A percentile compares a stretch with the other conserved stretches of the same genome.
phyloP scores from a whole-genome alignment of 1,139 yeast species.

The Scheffersomyces titani region DNA sequence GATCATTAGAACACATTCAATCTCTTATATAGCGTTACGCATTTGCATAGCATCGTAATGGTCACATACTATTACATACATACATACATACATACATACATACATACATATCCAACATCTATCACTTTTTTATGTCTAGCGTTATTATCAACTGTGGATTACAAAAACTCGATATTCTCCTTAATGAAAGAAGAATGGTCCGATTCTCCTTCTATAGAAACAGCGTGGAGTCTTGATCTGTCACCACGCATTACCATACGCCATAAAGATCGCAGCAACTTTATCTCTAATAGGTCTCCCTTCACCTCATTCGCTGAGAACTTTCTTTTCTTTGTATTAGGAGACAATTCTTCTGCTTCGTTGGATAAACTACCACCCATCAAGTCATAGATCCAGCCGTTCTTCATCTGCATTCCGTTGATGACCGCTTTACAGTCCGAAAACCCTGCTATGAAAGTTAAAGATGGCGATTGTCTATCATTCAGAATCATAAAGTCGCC shows the following conservation, averaged over 20 bases:
- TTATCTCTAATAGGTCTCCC: slow-evolving; percentile 41
- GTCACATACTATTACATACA: not conserved
- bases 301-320: slow-evolving; percentile 8
- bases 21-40: no score
- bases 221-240: slow-evolving; percentile 28
- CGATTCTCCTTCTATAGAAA: slow-evolving; percentile 33
- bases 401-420: slow-evolving; percentile 39
- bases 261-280: slow-evolving; percentile 36
- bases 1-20: no score
- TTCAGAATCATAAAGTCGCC: slow-evolving; percentile 23
- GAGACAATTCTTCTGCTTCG: slow-evolving; percentile 6
- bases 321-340: slow-evolving; percentile 15
- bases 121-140: not conserved
- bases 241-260: slow-evolving; percentile 27
- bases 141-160: not conserved
- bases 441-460: slow-evolving; percentile 27
- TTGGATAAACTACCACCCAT: slow-evolving; percentile 13
- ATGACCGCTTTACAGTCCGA: slow-evolving; percentile 30
- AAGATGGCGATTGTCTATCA: slow-evolving; percentile 16
- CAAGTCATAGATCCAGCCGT: slow-evolving; percentile 35
- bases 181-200: slow-evolving; percentile 22
- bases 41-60: not conserved
- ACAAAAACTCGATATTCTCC: slow-evolving; percentile 22
- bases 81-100: not conserved
- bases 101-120: not conserved